A percentile compares a stretch with the other conserved stretches of the same genome.
Evolutionary conservation across 495 filamentous ascomycete genomes (phyloP).

Genomic region (Xylaria longipes): DNA sequence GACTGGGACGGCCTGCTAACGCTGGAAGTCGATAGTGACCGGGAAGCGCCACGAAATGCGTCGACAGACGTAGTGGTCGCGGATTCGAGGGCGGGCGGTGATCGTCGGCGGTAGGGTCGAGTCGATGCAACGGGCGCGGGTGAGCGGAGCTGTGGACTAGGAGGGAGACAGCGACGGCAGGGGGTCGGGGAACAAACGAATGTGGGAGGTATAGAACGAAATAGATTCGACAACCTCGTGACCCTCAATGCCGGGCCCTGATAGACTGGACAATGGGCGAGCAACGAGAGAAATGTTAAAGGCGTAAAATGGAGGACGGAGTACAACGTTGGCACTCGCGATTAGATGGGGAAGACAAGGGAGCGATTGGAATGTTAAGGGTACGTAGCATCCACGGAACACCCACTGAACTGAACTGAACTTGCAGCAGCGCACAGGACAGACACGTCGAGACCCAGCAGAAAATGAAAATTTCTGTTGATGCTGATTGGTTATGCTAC

Average conservation of each 20-base stretch:
- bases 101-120: constrained; percentile 7
- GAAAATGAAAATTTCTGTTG: constrained; percentile 21
- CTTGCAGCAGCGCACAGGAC: not conserved
- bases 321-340: not conserved
- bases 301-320: not conserved
- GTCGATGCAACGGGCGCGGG: not conserved
- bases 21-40: not conserved
- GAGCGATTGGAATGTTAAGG: constrained; percentile 12
- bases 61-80: not conserved
- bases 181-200: constrained; percentile 13
- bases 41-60: not conserved
- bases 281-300: not conserved
- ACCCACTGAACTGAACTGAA: not conserved
- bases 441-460: constrained; percentile 8
- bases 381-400: constrained; percentile 19
- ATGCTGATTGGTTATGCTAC: constrained; percentile 15
- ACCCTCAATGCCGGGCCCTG: not conserved
- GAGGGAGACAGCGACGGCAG: constrained; percentile 7
- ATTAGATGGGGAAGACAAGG: not conserved
- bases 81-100: not conserved
- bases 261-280: not conserved
- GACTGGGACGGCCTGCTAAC: not conserved
- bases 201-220: not conserved
- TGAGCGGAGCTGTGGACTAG: not conserved
- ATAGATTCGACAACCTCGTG: not conserved